Base-by-base conservation (phyloP, 2,329 filamentous ascomycete species). In the Trichoderma cornu-damae region DNA sequence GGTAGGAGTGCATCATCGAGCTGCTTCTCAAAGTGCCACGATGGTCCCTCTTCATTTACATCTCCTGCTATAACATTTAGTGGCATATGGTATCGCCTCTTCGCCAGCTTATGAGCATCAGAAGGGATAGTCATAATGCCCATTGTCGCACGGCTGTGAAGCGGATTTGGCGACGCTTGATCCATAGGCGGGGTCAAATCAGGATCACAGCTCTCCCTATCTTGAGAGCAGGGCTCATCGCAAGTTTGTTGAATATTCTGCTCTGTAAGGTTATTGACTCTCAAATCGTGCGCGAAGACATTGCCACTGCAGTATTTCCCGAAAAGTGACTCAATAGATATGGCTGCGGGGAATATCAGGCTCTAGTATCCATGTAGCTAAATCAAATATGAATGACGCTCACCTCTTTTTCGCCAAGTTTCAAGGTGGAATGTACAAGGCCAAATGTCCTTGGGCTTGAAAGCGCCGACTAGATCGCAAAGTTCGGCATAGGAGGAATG, bases 401-500 rank as follows among this genome's bases (percentile, higher is more conserved):
- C 70, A 66, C 75, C 76, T 59, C 84, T 75, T 26, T 74, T 73
- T 3, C 73, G 57, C 91, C 91, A 96, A 1, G 73, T 73, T 0
- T 70, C 65, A 14, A 79, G 71, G 60, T 90, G 79, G 1, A 87
- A 83, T 0, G 90, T 96, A 66, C 91, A 96, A 0, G 92, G 90
- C 75, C 87, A 88, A 2, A 96, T 76, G 64, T 96, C 90, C 44
- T 74, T 82, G 0, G 91, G 91, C 26, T 75, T 80, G 64, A 96
- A 88, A 0, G 78, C 76, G 3, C 76, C 68, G 1, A 96, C 77
- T 1, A 96, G 73, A 53, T 84, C 73, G 61, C 89, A 87, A 2
- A 96, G 79, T 68, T 96, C 93, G 0, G 77, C 75, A 60, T 94
- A 93, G 0, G 90, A 96, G 0, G 93, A 95, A 70, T 97, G 93